A percentile compares a stretch with the other conserved stretches of the same genome.
Evolutionary conservation across 306 rosid genomes (phyloP).

Genomic region (Dryas octopetala): DNA sequence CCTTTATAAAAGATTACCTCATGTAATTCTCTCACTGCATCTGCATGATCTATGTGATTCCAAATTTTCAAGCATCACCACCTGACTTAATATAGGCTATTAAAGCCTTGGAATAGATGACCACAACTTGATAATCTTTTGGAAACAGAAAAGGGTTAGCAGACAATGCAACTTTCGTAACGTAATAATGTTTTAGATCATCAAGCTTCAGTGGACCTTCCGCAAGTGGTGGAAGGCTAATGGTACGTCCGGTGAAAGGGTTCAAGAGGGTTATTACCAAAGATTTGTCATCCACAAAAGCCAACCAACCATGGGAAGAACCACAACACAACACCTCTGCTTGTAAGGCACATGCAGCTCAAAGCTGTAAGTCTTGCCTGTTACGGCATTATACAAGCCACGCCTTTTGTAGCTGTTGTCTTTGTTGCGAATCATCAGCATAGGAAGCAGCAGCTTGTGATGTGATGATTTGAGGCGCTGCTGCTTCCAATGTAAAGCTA

Average conservation of each 20-base stretch:
- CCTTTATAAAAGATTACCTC: neutral
- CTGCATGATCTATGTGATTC: neutral
- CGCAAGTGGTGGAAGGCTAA: neutral
- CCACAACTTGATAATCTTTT: neutral
- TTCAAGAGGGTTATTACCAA: neutral
- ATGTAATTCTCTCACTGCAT: no score
- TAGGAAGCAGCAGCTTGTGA: constrained; percentile 1
- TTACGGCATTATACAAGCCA: neutral
- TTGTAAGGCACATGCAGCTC: neutral
- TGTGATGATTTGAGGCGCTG: constrained; percentile 6
- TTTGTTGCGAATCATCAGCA: neutral
- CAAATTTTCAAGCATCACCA: neutral
- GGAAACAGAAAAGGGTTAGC: neutral
- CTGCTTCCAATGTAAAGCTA: neutral
- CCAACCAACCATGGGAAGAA: constrained; percentile 10
- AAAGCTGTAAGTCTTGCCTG: neutral
- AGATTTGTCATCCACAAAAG: neutral
- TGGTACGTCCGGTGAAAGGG: constrained; percentile 1
- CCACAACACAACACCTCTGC: neutral
- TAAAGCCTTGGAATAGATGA: no score
- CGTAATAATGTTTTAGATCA: neutral
- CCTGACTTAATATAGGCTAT: constrained; percentile 3
- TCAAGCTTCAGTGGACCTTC: neutral
- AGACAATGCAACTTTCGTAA: neutral
- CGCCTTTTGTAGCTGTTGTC: neutral